These are phyloP conservation scores for Verticillium nonalfalfae DNA, from an alignment of 2,329 filamentous ascomycete species.

Conservation along the genomic window DNA sequence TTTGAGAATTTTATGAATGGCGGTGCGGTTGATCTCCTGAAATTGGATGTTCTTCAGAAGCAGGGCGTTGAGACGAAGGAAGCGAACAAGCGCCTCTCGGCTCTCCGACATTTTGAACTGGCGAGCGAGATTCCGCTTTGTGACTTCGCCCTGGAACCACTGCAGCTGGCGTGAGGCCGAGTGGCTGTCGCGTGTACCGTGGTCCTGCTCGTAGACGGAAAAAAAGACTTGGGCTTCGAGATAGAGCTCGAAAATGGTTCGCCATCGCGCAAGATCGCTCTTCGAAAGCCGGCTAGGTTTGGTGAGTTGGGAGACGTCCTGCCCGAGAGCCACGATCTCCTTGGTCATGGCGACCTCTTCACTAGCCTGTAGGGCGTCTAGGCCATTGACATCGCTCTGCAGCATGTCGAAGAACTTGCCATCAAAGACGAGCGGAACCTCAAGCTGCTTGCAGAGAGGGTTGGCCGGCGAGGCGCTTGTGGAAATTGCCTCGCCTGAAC, in stretches of 20 bases:
- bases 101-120: slow-evolving; percentile 63
- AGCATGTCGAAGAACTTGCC: slow-evolving; percentile 74
- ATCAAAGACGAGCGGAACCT: slow-evolving; percentile 72
- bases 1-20: slow-evolving; percentile 79
- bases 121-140: slow-evolving; percentile 49
- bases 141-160: slow-evolving; percentile 65
- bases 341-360: slow-evolving; percentile 58
- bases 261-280: slow-evolving; percentile 69
- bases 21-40: slow-evolving; percentile 74
- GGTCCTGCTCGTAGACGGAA: slow-evolving; percentile 65
- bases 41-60: slow-evolving; percentile 79
- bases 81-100: slow-evolving; percentile 56
- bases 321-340: slow-evolving; percentile 59
- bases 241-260: slow-evolving; percentile 76
- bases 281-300: slow-evolving; percentile 56
- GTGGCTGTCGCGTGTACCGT: slow-evolving; percentile 58
- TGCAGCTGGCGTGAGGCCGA: slow-evolving; percentile 62
- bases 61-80: slow-evolving; percentile 65
- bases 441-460: slow-evolving; percentile 36
- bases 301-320: slow-evolving; percentile 57
- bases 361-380: slow-evolving; percentile 61
- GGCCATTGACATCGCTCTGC: slow-evolving; percentile 60
- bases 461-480: neutral
- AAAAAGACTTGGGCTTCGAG: slow-evolving; percentile 78
- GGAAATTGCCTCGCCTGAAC: neutral